These are phyloP conservation scores for Leishmania tropica DNA, from an alignment of 208 protist genomes.

Conservation along the genomic window DNA sequence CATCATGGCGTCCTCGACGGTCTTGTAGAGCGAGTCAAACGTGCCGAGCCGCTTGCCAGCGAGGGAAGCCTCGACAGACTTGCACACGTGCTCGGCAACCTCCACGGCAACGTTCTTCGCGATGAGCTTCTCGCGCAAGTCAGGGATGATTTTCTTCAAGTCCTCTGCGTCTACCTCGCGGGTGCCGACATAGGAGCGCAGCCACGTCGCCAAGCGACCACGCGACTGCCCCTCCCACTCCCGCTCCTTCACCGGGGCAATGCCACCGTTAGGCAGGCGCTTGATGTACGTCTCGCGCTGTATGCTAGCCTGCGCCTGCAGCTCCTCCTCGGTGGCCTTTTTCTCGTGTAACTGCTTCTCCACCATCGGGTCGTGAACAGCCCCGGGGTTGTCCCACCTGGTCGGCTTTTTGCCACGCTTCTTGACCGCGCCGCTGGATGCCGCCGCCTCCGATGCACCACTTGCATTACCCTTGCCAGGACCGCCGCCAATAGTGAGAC, in stretches of 20 bases:
- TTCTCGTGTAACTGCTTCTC: slow-evolving; percentile 34
- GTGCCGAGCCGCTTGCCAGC: slow-evolving; percentile 92
- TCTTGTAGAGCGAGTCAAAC: slow-evolving; percentile 88
- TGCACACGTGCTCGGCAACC: slow-evolving; percentile 96
- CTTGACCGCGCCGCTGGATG: slow-evolving; percentile 21
- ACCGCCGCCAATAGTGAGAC: slow-evolving; percentile 53
- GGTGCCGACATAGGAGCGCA: slow-evolving; percentile 71
- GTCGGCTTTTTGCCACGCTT: slow-evolving; percentile 69
- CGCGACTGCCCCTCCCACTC: slow-evolving; percentile 81
- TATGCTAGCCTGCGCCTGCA: slow-evolving; percentile 69
- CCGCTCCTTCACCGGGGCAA: slow-evolving; percentile 75
- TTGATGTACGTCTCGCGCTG: slow-evolving; percentile 78
- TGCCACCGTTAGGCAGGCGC: slow-evolving; percentile 60
- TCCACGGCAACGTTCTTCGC: slow-evolving; percentile 98
- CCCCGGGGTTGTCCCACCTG: slow-evolving; percentile 49
- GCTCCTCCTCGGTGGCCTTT: slow-evolving; percentile 66
- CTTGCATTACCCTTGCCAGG: slow-evolving; percentile 5
- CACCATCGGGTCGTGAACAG: slow-evolving; percentile 24
- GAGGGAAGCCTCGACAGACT: slow-evolving; percentile 92
- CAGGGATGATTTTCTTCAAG: slow-evolving; percentile 89
- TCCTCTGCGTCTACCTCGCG: slow-evolving; percentile 89
- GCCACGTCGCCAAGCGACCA: slow-evolving; percentile 74
- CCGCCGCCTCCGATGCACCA: slow-evolving; percentile 4
- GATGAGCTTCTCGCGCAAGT: slow-evolving; percentile 95
- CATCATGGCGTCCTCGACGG: slow-evolving; percentile 87